Evolutionary conservation across 2,329 filamentous ascomycete species (phyloP).

Genomic region (Paraphoma chrysanthemicola): DNA sequence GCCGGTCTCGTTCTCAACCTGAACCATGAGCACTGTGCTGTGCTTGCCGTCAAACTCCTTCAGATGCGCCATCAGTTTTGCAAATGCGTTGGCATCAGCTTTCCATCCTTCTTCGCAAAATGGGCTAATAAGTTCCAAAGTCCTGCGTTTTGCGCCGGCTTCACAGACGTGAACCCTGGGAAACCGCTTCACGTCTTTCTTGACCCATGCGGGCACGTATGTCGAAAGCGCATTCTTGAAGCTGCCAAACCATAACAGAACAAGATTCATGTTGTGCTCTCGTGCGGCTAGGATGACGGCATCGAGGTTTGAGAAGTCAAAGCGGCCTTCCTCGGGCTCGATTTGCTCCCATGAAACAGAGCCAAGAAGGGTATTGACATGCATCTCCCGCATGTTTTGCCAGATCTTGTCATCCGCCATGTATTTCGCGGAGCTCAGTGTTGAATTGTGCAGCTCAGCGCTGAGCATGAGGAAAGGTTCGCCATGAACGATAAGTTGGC

Average conservation of each 20-base stretch:
- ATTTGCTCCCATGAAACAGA: slow-evolving; percentile 57
- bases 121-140: slow-evolving; percentile 29
- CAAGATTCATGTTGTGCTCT: slow-evolving; percentile 47
- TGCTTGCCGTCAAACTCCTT: slow-evolving; percentile 55
- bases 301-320: slow-evolving; percentile 54
- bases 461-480: slow-evolving; percentile 54
- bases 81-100: slow-evolving; percentile 52
- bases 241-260: slow-evolving; percentile 57
- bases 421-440: slow-evolving; percentile 53
- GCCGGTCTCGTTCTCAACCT: slow-evolving; percentile 65
- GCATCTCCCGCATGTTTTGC: slow-evolving; percentile 50
- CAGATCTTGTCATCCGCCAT: slow-evolving; percentile 52
- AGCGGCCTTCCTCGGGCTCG: slow-evolving; percentile 54
- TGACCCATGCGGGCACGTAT: slow-evolving; percentile 38
- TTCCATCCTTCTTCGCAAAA: slow-evolving; percentile 47
- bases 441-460: slow-evolving; percentile 59
- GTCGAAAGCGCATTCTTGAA: slow-evolving; percentile 54
- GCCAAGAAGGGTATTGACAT: slow-evolving; percentile 56
- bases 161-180: slow-evolving; percentile 30
- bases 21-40: slow-evolving; percentile 62
- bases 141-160: slow-evolving; percentile 26
- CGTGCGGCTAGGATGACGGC: slow-evolving; percentile 48
- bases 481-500: slow-evolving; percentile 54
- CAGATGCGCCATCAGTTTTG: slow-evolving; percentile 48
- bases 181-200: slow-evolving; percentile 44